A percentile compares a stretch with the other conserved stretches of the same genome.
phyloP scores from a whole-genome alignment of 2,329 filamentous ascomycete species.

The Hypoxylon sp. region DNA sequence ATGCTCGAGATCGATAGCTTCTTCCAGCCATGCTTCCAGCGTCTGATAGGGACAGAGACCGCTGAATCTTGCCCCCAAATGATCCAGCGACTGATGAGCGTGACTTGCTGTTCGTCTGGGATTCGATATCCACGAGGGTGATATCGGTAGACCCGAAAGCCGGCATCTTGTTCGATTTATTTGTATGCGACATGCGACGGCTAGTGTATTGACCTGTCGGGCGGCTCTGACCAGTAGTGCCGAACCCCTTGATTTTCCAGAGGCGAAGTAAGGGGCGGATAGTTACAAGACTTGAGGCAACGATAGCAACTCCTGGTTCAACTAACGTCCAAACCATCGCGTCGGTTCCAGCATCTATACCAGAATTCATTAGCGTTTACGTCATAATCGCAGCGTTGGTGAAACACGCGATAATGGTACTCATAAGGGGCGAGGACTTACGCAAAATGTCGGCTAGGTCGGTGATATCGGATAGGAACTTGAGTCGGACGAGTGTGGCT shows the following conservation, averaged over 20 bases:
- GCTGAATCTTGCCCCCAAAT: constrained; percentile 24
- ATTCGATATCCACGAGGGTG: constrained; percentile 57
- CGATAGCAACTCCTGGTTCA: constrained; percentile 69
- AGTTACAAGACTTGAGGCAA: constrained; percentile 68
- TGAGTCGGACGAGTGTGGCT: constrained; percentile 68
- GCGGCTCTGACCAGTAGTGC: constrained; percentile 57
- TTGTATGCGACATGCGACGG: constrained; percentile 53
- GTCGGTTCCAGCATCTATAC: constrained; percentile 63
- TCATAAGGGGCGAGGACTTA: constrained; percentile 52
- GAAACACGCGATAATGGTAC: background rate
- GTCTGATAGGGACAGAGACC: constrained; percentile 33
- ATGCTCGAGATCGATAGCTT: constrained; percentile 31
- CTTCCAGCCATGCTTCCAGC: constrained; percentile 28
- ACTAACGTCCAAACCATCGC: constrained; percentile 71
- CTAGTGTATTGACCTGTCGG: constrained; percentile 49
- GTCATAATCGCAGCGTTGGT: background rate
- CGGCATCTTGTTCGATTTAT: constrained; percentile 52
- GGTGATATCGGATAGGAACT: constrained; percentile 63
- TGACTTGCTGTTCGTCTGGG: constrained; percentile 32
- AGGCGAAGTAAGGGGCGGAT: constrained; percentile 68
- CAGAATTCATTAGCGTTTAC: constrained; percentile 27
- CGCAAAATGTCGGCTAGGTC: constrained; percentile 65
- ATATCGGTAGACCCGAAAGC: constrained; percentile 58
- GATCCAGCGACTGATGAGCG: constrained; percentile 23
- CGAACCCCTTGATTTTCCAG: constrained; percentile 64